Conservation (phyloP, 1,284 basidiomycete species). For the Ganoderma lingzhi region DNA sequence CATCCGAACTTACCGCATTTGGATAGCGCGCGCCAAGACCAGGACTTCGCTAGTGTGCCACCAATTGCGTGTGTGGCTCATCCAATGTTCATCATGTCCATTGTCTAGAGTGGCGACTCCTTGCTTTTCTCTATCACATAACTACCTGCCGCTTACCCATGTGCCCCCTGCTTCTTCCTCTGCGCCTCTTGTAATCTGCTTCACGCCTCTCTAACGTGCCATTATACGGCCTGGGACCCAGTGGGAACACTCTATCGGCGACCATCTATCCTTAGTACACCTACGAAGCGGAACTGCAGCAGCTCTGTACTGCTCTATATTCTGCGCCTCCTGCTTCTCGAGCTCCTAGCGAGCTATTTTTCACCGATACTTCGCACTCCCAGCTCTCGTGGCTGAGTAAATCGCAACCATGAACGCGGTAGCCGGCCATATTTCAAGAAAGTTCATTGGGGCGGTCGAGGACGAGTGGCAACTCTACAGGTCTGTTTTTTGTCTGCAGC, state of each 20-base stretch:
- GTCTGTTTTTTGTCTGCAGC: slow-evolving; percentile 46
- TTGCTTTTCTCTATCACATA: slow-evolving; percentile 21
- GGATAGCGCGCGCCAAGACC: slow-evolving; percentile 11
- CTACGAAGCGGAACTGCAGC: background rate
- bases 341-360: background rate
- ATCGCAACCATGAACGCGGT: slow-evolving; percentile 30
- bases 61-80: slow-evolving; percentile 23
- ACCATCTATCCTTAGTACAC: slow-evolving; percentile 8
- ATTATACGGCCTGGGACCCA: background rate
- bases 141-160: background rate
- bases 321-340: slow-evolving; percentile 1
- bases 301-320: background rate
- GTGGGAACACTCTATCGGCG: background rate
- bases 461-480: slow-evolving; percentile 89
- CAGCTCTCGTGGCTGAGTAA: slow-evolving; percentile 7
- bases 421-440: slow-evolving; percentile 36
- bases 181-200: background rate
- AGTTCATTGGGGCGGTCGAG: slow-evolving; percentile 78
- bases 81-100: slow-evolving; percentile 5
- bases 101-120: slow-evolving; percentile 13
- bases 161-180: background rate
- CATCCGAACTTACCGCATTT: slow-evolving; percentile 3
- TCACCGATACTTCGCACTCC: background rate
- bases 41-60: background rate
- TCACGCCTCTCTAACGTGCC: background rate